Evolutionary conservation across 441 rosid genomes (phyloP), one percentile per base, ranked within the genome.

Genomic region (Jatropha podagrica): DNA sequence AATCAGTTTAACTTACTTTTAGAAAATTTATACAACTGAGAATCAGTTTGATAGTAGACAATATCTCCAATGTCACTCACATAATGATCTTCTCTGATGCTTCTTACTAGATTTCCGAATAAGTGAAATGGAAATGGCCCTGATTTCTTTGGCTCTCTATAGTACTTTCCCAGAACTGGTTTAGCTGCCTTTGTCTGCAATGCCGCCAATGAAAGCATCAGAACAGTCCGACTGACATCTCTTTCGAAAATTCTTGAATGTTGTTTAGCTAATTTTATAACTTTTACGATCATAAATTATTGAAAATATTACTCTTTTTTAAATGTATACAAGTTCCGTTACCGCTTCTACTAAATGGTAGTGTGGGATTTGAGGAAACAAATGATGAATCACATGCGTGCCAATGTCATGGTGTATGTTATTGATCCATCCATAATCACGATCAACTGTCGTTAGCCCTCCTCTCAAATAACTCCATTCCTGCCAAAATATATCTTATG

Each of bases 331-430:
- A 18, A 12, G 20, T 23, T 54, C 23, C 51, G 8, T 60, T 81
- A 92, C 97, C 52, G 98, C 98, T 74, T 94, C 98, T 4, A 89
- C 84, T 62, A 94, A 81, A 83, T 89, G 97, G 69, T 94, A 92
- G 80, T 92, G 97, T 44, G 97, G 98, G 83, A 94, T 94, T 79
- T 94, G 98, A 72, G 98, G 98, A 84, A 94, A 94, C 65, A 94
- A 91, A 74, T 94, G 98, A 55, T 94, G 98, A 68, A 94, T 75
- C 67, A 94, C 97, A 74, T 94, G 97, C 40, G 98, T 94, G 80
- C 98, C 98, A 66, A 90, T 91, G 59, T 94, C 95, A 78, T 94
- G 98, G 14, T 69, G 73, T 13, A 69, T 69, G 27, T 54, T 69
- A 5, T 69, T 69, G 73, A 69, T 15, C 81, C 83, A 65, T 69